Evolutionary conservation across 1,139 yeast genomes (phyloP).

Genomic region (Candida smagusa): DNA sequence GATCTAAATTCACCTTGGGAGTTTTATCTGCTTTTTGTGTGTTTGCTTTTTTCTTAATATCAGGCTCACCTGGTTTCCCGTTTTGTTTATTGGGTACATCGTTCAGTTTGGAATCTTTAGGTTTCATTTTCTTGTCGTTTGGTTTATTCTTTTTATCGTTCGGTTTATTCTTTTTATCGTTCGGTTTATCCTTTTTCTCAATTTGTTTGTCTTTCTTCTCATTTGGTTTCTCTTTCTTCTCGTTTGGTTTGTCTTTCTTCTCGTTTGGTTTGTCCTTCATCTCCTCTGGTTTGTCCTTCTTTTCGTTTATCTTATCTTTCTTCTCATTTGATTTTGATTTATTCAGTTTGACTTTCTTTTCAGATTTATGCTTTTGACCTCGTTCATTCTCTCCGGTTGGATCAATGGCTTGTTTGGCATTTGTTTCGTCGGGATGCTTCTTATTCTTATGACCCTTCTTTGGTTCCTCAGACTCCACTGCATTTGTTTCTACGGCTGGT

Average conservation of each 20-base stretch:
- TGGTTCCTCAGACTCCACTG: no score
- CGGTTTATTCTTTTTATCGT: not conserved
- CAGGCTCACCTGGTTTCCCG: not conserved
- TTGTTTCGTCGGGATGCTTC: conserved; percentile 9
- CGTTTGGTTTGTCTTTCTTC: conserved; percentile 3
- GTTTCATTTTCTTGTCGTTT: not conserved
- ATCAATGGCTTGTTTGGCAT: conserved; percentile 3
- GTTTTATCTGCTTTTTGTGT: not conserved
- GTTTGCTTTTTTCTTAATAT: conserved; percentile 1
- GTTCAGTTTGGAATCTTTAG: not conserved
- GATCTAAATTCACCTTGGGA: not conserved
- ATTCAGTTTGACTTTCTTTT: conserved; percentile 1
- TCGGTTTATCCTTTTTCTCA: conserved; percentile 1
- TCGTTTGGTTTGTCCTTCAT: not conserved
- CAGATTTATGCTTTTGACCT: no score
- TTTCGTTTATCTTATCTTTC: conserved; percentile 6
- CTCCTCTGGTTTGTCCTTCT: conserved; percentile 1
- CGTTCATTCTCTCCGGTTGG: no score
- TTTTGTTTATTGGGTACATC: not conserved
- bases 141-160: not conserved
- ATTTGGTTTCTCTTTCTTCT: not conserved
- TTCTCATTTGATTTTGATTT: conserved; percentile 1
- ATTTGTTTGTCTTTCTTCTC: not conserved
- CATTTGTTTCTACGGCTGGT: no score
- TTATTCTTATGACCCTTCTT: not conserved